Conservation (phyloP, 2,329 filamentous ascomycete genomes). For the Dothidotthia symphoricarpi region DNA sequence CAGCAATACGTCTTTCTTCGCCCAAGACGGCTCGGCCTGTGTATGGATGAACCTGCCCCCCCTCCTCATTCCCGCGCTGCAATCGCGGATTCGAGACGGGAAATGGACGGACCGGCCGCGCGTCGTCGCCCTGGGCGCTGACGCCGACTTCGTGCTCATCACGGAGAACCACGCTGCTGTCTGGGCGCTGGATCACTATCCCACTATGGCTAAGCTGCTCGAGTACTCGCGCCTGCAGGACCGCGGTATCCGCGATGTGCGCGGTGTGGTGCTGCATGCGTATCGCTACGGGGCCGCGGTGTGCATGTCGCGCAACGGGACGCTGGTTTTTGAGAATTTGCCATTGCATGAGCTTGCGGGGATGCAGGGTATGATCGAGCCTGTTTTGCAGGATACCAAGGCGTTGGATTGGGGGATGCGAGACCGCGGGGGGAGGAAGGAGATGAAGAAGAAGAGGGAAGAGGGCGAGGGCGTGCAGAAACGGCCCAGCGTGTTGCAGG, state of each 20-base stretch:
- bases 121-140: constrained; percentile 33
- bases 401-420: constrained; percentile 3
- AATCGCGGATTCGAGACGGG: constrained; percentile 29
- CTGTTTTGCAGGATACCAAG: constrained; percentile 21
- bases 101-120: constrained; percentile 33
- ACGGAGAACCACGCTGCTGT: constrained; percentile 31
- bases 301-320: constrained; percentile 23
- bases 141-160: constrained; percentile 30
- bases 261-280: constrained; percentile 25
- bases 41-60: constrained; percentile 36
- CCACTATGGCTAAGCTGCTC: constrained; percentile 17
- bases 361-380: constrained; percentile 18
- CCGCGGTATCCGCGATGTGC: constrained; percentile 20
- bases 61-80: constrained; percentile 21
- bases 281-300: constrained; percentile 36
- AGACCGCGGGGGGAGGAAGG: constrained; percentile 1
- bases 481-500: constrained; percentile 16
- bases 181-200: constrained; percentile 31
- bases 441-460: constrained; percentile 2
- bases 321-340: constrained; percentile 25
- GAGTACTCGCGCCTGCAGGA: constrained; percentile 18
- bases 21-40: constrained; percentile 27
- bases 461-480: constrained; percentile 6
- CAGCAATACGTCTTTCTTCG: constrained; percentile 36
- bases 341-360: constrained; percentile 23